Base-by-base conservation (phyloP, 1,284 basidiomycete genomes). In the Sphaerobolus stellatus region DNA sequence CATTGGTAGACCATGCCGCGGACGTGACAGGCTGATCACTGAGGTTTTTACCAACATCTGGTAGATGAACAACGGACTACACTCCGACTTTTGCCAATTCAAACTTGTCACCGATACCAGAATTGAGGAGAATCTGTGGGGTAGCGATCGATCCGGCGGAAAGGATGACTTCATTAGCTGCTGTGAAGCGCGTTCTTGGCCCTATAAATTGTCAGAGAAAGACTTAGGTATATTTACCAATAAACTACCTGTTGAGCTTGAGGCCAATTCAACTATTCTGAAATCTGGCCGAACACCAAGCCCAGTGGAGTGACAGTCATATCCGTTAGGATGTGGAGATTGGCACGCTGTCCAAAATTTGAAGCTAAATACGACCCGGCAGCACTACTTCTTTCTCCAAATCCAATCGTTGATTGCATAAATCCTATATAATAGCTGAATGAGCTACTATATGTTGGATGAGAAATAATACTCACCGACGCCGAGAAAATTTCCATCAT, bases 251-350 rank as follows among this genome's bases (percentile, higher is more conserved):
- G 8, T n/a, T 13, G 29, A 29, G n/a, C 20, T 48, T 4, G n/a
- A 6, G 6, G 6, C 20, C 46, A 18, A 48, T 33, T 48, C 46
- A 18, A n/a, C 16, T 20, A 22, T 30, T 29, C 46, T 25, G 22
- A 13, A 48, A 29, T 33, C 16, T 28, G 13, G 11, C 24, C 29
- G 16, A 4, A 29, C n/a, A 48, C 24, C 30, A 28, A 20, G 13
- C 30, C 28, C 18, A 22, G 24, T n/a, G 44, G 50, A 2, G 69
- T 73, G 5, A 74, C 77, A 22, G 68, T 70, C 2, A 73, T 70
- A 45, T 76, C 68, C 22, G 77, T 56, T 1, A 78, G 63, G 28
- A 80, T 66, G 50, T 76, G 71, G 3, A 80, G 56, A 58, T 79
- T 80, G 5, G 66, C 57, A 9, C 75, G 61, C 31, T 58, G 58